These are phyloP conservation scores for Podila minutissima DNA, from an alignment of 192 early-diverging fungal genomes.

Conservation along the genomic window DNA sequence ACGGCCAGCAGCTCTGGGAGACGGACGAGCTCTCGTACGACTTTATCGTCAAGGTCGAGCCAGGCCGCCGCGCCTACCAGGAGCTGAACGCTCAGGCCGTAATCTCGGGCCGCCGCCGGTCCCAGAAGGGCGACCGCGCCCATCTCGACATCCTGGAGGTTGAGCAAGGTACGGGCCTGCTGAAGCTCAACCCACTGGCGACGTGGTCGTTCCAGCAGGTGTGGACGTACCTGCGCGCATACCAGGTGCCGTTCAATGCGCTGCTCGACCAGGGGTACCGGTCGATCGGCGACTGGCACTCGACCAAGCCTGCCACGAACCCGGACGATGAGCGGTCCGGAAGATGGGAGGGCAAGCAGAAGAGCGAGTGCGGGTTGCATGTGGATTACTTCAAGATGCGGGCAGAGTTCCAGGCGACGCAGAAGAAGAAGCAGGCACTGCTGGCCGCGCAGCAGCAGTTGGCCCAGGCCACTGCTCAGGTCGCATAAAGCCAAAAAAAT, in stretches of 20 bases:
- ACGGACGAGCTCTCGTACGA: constrained; percentile 83
- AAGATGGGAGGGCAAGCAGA: constrained; percentile 87
- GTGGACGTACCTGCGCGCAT: constrained; percentile 82
- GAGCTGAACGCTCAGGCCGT: constrained; percentile 78
- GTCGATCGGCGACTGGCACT: constrained; percentile 93
- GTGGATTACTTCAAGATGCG: constrained; percentile 97
- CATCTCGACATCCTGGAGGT: constrained; percentile 83
- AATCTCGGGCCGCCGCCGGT: constrained; percentile 90
- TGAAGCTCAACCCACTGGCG: constrained; percentile 95
- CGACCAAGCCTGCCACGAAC: constrained; percentile 74
- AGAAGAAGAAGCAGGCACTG: constrained; percentile 72
- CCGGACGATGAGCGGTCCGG: constrained; percentile 86
- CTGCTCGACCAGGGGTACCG: constrained; percentile 92
- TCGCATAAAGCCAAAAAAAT: neutral
- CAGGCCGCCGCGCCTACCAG: constrained; percentile 86
- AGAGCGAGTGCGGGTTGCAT: constrained; percentile 96
- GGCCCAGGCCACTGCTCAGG: neutral
- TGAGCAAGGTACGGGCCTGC: constrained; percentile 75
- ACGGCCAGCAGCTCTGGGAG: constrained; percentile 89
- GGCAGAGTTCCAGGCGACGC: constrained; percentile 76
- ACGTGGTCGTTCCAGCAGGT: constrained; percentile 92
- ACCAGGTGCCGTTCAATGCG: constrained; percentile 90
- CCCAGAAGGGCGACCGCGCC: constrained; percentile 87
- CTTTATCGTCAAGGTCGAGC: constrained; percentile 95
- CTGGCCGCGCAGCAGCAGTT: neutral